phyloP scores from a whole-genome alignment of 1,284 basidiomycete genomes.

The Malassezia brasiliensis region DNA sequence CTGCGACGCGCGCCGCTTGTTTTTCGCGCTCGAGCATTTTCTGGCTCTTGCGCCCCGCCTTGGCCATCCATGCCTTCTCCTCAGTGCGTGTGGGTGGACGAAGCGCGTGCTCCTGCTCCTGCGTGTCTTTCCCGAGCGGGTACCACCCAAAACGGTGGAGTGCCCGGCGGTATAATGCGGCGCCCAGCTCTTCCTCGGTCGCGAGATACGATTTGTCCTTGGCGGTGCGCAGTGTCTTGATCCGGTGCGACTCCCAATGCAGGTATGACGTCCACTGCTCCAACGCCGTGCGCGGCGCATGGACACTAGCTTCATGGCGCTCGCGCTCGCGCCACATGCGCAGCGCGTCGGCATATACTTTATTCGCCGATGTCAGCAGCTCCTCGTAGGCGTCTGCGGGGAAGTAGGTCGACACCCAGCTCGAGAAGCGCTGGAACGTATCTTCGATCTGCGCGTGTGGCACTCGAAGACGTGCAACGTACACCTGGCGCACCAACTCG shows the following conservation, averaged over 20 bases:
- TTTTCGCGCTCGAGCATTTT: slow-evolving; percentile 16
- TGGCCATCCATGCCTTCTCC: slow-evolving; percentile 7
- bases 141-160: slow-evolving; percentile 8
- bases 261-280: slow-evolving; percentile 23
- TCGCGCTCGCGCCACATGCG: slow-evolving; percentile 17
- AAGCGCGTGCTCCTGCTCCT: slow-evolving; percentile 19
- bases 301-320: slow-evolving; percentile 24
- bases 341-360: slow-evolving; percentile 20
- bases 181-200: slow-evolving; percentile 10
- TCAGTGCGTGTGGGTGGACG: slow-evolving; percentile 12
- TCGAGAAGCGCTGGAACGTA: slow-evolving; percentile 32
- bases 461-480: slow-evolving; percentile 26
- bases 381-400: slow-evolving; percentile 33
- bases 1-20: slow-evolving; percentile 19
- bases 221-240: slow-evolving; percentile 14
- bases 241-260: slow-evolving; percentile 21
- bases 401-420: slow-evolving; percentile 29
- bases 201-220: slow-evolving; percentile 21
- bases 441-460: slow-evolving; percentile 25
- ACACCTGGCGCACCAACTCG: slow-evolving; percentile 27
- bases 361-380: slow-evolving; percentile 30
- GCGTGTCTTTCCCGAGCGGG: background rate
- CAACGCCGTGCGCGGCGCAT: slow-evolving; percentile 6
- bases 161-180: slow-evolving; percentile 12
- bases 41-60: slow-evolving; percentile 5